phyloP scores from a whole-genome alignment of 306 rosid genomes.

The Rubus parviflorus region DNA sequence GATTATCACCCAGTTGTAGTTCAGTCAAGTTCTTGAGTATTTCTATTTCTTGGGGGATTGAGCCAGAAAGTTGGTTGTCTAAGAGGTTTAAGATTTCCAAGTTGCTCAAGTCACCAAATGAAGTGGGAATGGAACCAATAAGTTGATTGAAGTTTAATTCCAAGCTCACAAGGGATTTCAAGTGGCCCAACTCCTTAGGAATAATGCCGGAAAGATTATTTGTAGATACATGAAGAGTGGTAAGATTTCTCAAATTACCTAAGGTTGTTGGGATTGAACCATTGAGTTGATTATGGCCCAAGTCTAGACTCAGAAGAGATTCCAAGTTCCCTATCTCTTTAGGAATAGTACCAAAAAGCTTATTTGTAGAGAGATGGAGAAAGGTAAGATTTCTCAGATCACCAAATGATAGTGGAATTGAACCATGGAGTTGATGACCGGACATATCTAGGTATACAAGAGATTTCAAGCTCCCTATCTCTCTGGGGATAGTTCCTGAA shows the following conservation, averaged over 20 bases:
- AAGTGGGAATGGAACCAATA: conserved; percentile 1
- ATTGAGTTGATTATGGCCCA: neutral
- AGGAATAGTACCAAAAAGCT: conserved; percentile 10
- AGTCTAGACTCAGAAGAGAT: neutral
- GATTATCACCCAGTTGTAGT: neutral
- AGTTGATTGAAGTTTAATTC: conserved; percentile 1
- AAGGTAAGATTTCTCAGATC: neutral
- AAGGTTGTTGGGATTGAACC: neutral
- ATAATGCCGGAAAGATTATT: neutral
- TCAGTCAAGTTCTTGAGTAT: neutral
- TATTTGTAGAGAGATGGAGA: neutral
- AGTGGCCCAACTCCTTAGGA: conserved; percentile 15
- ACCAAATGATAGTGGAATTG: conserved; percentile 17
- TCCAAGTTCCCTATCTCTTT: neutral
- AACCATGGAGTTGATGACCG: neutral
- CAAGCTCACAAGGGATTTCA: conserved; percentile 12
- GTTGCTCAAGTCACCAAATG: conserved; percentile 13
- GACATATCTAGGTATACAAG: neutral
- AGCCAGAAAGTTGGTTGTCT: conserved; percentile 33
- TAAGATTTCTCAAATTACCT: neutral
- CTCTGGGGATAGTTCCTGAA: neutral
- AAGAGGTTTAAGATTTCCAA: neutral
- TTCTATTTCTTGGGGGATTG: neutral
- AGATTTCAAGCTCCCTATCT: neutral
- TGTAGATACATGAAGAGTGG: neutral